A percentile compares a stretch with the other conserved stretches of the same genome.
These are phyloP conservation scores for Beta macrorhiza DNA, from an alignment of 179 eudicot genomes.

Conservation along the genomic window DNA sequence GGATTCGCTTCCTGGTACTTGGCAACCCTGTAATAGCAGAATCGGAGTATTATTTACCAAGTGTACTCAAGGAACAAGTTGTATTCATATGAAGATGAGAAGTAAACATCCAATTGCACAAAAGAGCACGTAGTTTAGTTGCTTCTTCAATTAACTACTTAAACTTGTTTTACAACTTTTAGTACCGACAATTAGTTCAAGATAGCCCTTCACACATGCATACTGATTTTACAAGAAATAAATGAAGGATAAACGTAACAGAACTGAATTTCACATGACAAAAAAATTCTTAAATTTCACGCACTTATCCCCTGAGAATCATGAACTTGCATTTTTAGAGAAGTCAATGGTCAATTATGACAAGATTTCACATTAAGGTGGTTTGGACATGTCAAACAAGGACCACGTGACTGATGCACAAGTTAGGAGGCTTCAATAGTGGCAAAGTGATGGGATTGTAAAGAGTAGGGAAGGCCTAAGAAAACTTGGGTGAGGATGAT, in stretches of 20 bases:
- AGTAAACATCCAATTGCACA: not conserved
- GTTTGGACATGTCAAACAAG: too few species aligned
- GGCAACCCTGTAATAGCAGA: conserved; percentile 60
- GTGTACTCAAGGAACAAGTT: not conserved
- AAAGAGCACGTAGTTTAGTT: not conserved
- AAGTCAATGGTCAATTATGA: conserved; percentile 5
- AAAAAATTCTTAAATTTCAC: not conserved
- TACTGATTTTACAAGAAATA: not conserved
- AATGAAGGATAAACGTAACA: not conserved
- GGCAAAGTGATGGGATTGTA: too few species aligned
- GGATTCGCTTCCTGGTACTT: conserved; percentile 87
- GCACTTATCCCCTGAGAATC: not conserved
- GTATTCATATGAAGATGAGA: not conserved
- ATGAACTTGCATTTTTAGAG: not conserved
- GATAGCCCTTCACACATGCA: not conserved
- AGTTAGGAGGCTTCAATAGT: too few species aligned
- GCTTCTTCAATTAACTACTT: not conserved
- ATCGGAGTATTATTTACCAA: not conserved
- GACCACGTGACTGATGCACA: too few species aligned
- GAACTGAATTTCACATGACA: not conserved
- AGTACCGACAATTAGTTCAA: not conserved
- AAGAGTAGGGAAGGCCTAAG: too few species aligned
- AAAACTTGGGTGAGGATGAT: too few species aligned
- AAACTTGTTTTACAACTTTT: not conserved
- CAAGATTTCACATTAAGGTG: not conserved